These are phyloP conservation scores for Debaryomyces nepalensis DNA, from an alignment of 1,139 yeast genomes.

Conservation along the genomic window DNA sequence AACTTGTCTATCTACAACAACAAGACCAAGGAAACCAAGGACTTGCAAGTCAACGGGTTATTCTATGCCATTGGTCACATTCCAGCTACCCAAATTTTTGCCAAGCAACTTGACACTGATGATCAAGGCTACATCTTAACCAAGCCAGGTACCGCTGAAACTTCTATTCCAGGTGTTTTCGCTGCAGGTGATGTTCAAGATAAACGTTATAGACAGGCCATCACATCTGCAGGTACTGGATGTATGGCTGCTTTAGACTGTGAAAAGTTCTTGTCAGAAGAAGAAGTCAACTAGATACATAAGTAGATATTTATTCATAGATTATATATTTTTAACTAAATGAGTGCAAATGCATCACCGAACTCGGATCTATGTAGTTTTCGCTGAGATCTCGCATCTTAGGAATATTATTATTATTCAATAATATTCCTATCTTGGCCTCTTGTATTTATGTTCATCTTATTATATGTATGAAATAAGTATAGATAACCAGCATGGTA, in stretches of 20 bases:
- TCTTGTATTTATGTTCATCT: no score
- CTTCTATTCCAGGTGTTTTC: conserved; percentile 89
- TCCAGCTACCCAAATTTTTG: conserved; percentile 85
- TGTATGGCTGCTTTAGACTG: conserved; percentile 99
- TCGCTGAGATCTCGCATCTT: no score
- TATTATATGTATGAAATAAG: no score
- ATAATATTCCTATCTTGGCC: no score
- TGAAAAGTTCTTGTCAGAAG: conserved; percentile 79
- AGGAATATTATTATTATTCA: no score
- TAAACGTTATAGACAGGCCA: conserved; percentile 96
- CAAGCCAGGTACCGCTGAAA: conserved; percentile 82
- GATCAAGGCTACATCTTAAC: conserved; percentile 88
- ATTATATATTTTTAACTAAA: neutral
- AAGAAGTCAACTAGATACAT: conserved; percentile 38
- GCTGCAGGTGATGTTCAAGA: conserved; percentile 99
- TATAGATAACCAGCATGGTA: no score
- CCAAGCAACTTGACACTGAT: conserved; percentile 80
- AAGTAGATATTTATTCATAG: conserved; percentile 6
- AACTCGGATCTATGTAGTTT: no score
- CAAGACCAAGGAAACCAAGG: conserved; percentile 68
- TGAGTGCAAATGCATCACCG: neutral
- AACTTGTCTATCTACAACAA: conserved; percentile 68
- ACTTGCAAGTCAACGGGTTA: conserved; percentile 83
- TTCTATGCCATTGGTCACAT: conserved; percentile 98
- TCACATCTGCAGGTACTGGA: conserved; percentile 98